Percentiles rank a stretch among this genome's conserved stretches.
Evolutionary conservation across 257 asterid species (phyloP).

Genomic region (Ilex aquifolium): DNA sequence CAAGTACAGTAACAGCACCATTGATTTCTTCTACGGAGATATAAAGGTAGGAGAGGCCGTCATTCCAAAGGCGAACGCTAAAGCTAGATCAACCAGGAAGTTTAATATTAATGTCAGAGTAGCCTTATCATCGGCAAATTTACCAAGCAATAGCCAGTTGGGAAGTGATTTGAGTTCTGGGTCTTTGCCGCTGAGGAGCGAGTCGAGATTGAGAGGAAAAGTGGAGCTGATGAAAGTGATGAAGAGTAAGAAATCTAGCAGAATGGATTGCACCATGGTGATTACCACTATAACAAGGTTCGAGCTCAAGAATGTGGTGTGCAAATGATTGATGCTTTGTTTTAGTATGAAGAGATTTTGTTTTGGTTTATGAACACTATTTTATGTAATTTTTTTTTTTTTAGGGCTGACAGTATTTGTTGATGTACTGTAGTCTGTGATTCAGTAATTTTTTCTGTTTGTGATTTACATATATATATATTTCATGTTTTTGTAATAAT

Average conservation of each 20-base stretch:
- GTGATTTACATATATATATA: no score
- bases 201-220: neutral
- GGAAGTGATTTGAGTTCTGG: neutral
- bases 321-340: neutral
- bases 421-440: no score
- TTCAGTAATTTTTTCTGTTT: no score
- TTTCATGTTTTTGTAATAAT: no score
- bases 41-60: constrained; percentile 7
- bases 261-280: neutral
- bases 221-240: neutral
- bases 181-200: neutral
- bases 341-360: neutral
- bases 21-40: constrained; percentile 14
- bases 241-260: neutral
- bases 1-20: constrained; percentile 7
- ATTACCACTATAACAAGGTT: neutral
- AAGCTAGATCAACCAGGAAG: constrained; percentile 8
- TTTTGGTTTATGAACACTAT: no score
- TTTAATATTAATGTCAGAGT: constrained; percentile 3
- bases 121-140: constrained; percentile 5
- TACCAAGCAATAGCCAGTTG: neutral
- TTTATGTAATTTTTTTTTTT: no score
- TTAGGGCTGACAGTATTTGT: no score
- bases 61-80: constrained; percentile 7
- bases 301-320: neutral